Percentiles rank a stretch among this genome's conserved stretches.
phyloP scores from a whole-genome alignment of 2,329 filamentous ascomycete species.

The Colletotrichum lindemuthianum region DNA sequence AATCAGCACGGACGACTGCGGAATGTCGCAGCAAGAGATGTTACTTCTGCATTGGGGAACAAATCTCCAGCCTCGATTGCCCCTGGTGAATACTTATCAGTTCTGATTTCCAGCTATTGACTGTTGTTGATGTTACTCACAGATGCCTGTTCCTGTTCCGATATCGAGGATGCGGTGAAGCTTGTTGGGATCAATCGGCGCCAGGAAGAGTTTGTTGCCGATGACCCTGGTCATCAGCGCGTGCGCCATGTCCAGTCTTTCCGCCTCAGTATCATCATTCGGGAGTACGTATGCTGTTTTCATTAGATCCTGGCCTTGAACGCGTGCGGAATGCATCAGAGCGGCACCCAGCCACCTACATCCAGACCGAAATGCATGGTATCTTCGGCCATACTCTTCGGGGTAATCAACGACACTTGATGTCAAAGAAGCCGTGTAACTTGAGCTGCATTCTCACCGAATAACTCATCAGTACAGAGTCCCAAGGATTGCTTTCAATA shows the following conservation, averaged over 20 bases:
- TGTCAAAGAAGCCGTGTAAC: neutral
- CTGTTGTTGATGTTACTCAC: conserved; percentile 32
- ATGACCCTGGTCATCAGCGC: conserved; percentile 44
- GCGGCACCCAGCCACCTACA: too few relatives aligned
- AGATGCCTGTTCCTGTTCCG: conserved; percentile 55
- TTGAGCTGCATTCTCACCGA: too few relatives aligned
- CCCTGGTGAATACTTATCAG: conserved; percentile 36
- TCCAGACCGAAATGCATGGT: too few relatives aligned
- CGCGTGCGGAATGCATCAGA: too few relatives aligned
- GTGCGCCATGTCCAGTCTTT: conserved; percentile 51
- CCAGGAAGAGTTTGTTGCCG: conserved; percentile 44
- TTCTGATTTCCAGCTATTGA: too few relatives aligned
- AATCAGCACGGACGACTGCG: conserved; percentile 48
- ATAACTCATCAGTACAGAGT: neutral
- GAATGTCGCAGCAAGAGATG: neutral
- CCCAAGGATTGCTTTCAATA: too few relatives aligned
- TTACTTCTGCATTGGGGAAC: conserved; percentile 43
- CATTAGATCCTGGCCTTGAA: neutral
- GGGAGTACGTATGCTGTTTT: conserved; percentile 36
- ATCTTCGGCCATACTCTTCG: too few relatives aligned
- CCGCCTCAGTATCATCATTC: conserved; percentile 50
- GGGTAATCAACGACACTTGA: neutral
- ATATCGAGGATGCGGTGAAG: conserved; percentile 52
- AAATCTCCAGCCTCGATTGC: conserved; percentile 50
- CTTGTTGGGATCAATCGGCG: conserved; percentile 43